Conservation (phyloP, 805 yeast species). For the Metschnikowia cubensis region DNA sequence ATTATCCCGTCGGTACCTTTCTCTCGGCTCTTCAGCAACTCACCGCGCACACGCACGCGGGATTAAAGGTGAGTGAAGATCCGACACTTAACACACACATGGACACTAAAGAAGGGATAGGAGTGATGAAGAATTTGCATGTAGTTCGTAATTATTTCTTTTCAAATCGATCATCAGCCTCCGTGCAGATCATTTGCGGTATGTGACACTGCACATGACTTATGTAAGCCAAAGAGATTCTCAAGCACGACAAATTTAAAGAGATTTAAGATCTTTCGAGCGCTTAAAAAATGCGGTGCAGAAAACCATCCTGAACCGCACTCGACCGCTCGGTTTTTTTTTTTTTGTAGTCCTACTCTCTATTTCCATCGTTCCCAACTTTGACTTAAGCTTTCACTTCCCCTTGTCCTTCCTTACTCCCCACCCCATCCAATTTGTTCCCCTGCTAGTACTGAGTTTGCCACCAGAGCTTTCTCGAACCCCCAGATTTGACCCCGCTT, state of each 20-base stretch:
- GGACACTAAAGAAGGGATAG: background rate
- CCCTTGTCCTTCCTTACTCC: background rate
- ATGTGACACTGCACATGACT: slow-evolving; percentile 3
- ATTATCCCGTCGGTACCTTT: background rate
- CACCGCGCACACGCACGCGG: background rate
- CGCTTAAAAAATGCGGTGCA: slow-evolving; percentile 5
- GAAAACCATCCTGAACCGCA: slow-evolving; percentile 5
- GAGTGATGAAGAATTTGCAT: background rate
- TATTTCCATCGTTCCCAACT: background rate
- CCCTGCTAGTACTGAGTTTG: background rate
- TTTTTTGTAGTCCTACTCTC: background rate
- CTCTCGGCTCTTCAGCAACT: background rate
- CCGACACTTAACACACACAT: background rate
- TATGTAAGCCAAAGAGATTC: background rate
- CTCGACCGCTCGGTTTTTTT: slow-evolving; percentile 3
- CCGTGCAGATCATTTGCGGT: background rate
- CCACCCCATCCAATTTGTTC: background rate
- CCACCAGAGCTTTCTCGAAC: background rate
- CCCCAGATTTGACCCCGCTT: background rate
- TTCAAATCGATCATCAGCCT: background rate
- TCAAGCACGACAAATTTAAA: slow-evolving; percentile 1
- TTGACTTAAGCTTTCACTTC: background rate
- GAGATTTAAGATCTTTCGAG: slow-evolving; percentile 5
- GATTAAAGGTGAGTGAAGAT: background rate
- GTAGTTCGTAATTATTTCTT: background rate